phyloP scores from a whole-genome alignment of 805 yeast genomes.

The Henningerozyma blattae region DNA sequence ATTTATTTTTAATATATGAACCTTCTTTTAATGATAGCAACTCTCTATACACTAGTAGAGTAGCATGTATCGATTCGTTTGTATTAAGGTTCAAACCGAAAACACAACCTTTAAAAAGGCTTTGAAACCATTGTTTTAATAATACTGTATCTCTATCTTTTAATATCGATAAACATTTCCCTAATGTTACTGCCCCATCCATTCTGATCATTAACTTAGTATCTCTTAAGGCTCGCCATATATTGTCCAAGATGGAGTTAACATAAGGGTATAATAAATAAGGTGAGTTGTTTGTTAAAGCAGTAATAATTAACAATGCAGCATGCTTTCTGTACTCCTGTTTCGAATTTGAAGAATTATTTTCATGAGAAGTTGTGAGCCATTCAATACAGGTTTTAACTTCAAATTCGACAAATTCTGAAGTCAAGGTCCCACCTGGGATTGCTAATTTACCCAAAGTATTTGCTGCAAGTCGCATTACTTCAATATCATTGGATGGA shows the following conservation, averaged over 20 bases:
- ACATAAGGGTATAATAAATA: conserved; percentile 70
- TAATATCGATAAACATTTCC: conserved; percentile 66
- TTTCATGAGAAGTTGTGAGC: conserved; percentile 48
- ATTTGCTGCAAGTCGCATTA: conserved; percentile 76
- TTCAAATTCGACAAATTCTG: conserved; percentile 87
- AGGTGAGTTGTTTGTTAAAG: conserved; percentile 81
- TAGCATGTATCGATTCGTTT: conserved; percentile 75
- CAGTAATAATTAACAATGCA: conserved; percentile 68
- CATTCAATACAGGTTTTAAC: conserved; percentile 84
- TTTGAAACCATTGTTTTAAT: conserved; percentile 64
- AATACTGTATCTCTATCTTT: conserved; percentile 64
- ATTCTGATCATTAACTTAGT: conserved; percentile 58
- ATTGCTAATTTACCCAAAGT: conserved; percentile 82
- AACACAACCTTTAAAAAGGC: conserved; percentile 57
- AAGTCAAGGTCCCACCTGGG: conserved; percentile 81
- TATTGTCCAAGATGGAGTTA: conserved; percentile 62
- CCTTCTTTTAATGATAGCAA: conserved; percentile 63
- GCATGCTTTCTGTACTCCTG: conserved; percentile 85
- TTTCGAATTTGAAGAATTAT: conserved; percentile 40
- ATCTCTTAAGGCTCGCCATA: conserved; percentile 84
- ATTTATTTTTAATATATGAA: conserved; percentile 54
- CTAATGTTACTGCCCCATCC: conserved; percentile 76
- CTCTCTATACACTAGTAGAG: conserved; percentile 72
- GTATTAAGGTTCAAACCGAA: conserved; percentile 40
- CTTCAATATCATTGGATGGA: conserved; percentile 70